These are phyloP conservation scores for Ocimum tenuiflorum DNA, from an alignment of 257 asterid species.

Conservation along the genomic window DNA sequence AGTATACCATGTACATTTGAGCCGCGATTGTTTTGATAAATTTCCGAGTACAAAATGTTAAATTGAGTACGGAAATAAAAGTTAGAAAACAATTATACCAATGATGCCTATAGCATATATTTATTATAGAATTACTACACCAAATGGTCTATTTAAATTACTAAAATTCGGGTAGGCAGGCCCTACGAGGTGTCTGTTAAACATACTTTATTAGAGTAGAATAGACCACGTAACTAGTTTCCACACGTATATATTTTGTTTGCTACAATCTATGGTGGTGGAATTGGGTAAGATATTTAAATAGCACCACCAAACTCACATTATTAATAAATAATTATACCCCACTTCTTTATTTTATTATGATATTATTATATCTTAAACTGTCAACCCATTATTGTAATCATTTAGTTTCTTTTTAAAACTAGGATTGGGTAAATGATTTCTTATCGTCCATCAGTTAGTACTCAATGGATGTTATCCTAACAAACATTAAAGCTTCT, in stretches of 20 bases:
- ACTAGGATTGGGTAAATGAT: constrained; percentile 9
- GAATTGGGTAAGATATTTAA: constrained; percentile 17
- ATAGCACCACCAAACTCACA: constrained; percentile 7
- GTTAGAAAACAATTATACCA: no score
- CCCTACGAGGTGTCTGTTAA: background rate
- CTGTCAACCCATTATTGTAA: constrained; percentile 1
- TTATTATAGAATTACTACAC: background rate
- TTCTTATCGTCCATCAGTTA: background rate
- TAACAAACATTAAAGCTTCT: constrained; percentile 1
- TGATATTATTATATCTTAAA: background rate
- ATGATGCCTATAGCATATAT: no score
- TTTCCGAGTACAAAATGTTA: no score
- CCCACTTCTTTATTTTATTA: background rate
- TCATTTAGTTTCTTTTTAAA: constrained; percentile 5
- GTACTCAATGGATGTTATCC: background rate
- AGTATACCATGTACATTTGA: no score
- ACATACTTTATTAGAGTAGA: background rate
- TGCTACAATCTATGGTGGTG: constrained; percentile 6
- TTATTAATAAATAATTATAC: background rate
- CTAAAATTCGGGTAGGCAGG: background rate
- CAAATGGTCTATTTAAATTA: background rate
- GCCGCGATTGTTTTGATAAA: no score
- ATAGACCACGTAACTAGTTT: constrained; percentile 27
- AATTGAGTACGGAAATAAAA: no score
- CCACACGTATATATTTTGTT: background rate